Evolutionary conservation across 1,139 yeast genomes (phyloP).

Genomic region (Scheffersomyces parashehatae): DNA sequence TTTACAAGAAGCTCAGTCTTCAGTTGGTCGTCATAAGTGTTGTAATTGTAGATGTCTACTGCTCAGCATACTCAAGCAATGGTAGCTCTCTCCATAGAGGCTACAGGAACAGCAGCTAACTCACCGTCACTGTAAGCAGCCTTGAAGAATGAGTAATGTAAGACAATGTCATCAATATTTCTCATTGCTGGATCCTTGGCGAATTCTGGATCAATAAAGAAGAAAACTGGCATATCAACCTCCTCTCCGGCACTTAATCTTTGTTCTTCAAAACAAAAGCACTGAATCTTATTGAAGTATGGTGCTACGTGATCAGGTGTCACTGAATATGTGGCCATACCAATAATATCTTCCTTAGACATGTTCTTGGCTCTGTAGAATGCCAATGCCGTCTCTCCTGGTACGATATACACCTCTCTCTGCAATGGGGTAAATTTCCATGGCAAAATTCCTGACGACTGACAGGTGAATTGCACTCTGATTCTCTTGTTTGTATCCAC

Average conservation of each 20-base stretch:
- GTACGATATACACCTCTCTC: conserved; percentile 87
- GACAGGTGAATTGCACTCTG: conserved; percentile 83
- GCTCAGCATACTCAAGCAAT: not conserved
- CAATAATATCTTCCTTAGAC: conserved; percentile 87
- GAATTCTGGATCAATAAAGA: conserved; percentile 97
- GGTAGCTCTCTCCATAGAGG: conserved; percentile 20
- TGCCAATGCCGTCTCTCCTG: conserved; percentile 97
- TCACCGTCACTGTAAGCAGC: conserved; percentile 53
- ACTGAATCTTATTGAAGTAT: conserved; percentile 93
- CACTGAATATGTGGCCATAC: conserved; percentile 97
- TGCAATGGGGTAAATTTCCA: conserved; percentile 97
- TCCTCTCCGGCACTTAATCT: conserved; percentile 93
- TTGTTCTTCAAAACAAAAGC: conserved; percentile 98
- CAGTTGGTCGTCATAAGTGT: too few relatives aligned
- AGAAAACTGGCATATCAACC: conserved; percentile 98
- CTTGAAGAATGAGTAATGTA: conserved; percentile 90
- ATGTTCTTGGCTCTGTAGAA: conserved; percentile 90
- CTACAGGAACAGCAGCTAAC: conserved; percentile 44
- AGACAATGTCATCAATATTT: conserved; percentile 83
- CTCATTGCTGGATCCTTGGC: conserved; percentile 94
- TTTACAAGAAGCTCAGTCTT: too few relatives aligned
- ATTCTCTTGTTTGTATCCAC: conserved; percentile 85
- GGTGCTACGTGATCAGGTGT: conserved; percentile 97
- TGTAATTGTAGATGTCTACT: too few relatives aligned
- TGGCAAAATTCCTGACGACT: conserved; percentile 86